Conservation (phyloP, 768 basidiomycete genomes). For the Pulveroboletus frians region DNA sequence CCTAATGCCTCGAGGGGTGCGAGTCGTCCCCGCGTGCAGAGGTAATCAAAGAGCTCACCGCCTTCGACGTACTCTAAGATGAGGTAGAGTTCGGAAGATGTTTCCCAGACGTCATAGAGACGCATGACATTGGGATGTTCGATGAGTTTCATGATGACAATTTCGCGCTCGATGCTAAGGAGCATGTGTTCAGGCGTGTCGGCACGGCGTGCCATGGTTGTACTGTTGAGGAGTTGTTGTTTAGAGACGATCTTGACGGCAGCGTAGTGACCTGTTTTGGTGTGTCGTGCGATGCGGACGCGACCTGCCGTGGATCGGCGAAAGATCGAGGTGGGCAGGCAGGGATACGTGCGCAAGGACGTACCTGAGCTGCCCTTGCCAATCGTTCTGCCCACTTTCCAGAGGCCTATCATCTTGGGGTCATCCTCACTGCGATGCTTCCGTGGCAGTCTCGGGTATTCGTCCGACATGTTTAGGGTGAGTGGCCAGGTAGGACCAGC, state of each 20-base stretch:
- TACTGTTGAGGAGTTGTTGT: conserved; percentile 54
- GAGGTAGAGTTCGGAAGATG: conserved; percentile 79
- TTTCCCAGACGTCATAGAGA: conserved; percentile 97
- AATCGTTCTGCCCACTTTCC: conserved; percentile 83
- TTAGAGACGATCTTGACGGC: conserved; percentile 95
- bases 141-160: conserved; percentile 96
- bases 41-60: conserved; percentile 91
- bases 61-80: conserved; percentile 94
- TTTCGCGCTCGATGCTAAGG: conserved; percentile 85
- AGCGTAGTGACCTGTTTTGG: conserved; percentile 83
- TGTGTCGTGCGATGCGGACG: conserved; percentile 83
- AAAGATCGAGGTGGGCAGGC: background rate
- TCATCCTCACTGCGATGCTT: conserved; percentile 35
- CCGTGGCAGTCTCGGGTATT: conserved; percentile 27
- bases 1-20: conserved; percentile 66
- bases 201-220: conserved; percentile 50
- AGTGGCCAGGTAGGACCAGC: conserved; percentile 5
- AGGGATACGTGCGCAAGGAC: conserved; percentile 9
- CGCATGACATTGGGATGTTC: conserved; percentile 93
- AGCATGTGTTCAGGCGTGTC: conserved; percentile 74
- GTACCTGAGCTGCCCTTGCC: conserved; percentile 76
- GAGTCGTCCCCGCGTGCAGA: conserved; percentile 74
- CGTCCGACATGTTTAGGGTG: conserved; percentile 25
- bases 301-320: conserved; percentile 51
- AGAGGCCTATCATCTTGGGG: conserved; percentile 69